phyloP scores from a whole-genome alignment of 345 rosid genomes.

The Hypericum androsaemum region DNA sequence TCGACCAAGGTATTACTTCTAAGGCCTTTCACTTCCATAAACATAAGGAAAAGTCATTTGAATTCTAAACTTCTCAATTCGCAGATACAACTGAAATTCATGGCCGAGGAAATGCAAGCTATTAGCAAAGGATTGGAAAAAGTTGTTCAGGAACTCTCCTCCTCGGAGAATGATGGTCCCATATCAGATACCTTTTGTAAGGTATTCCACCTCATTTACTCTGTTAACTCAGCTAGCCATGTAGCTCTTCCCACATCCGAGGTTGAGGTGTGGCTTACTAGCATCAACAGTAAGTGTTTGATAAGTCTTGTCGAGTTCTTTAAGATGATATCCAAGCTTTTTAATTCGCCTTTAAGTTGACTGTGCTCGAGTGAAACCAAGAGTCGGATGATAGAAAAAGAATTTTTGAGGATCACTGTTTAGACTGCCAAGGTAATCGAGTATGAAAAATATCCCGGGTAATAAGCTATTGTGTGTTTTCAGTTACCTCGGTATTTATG shows the following conservation, averaged over 20 bases:
- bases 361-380: no score
- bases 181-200: slow-evolving; percentile 52
- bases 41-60: background rate
- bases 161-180: slow-evolving; percentile 79
- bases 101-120: slow-evolving; percentile 99
- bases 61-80: slow-evolving; percentile 13
- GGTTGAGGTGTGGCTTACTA: background rate
- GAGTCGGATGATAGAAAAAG: no score
- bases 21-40: background rate
- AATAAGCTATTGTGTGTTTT: no score
- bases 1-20: slow-evolving; percentile 53
- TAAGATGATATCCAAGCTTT: no score
- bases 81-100: slow-evolving; percentile 80
- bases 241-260: background rate
- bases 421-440: no score
- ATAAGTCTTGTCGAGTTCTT: no score
- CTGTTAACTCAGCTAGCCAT: background rate
- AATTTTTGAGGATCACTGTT: no score
- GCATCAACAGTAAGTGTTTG: background rate
- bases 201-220: slow-evolving; percentile 45
- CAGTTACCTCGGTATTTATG: no score
- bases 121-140: slow-evolving; percentile 93
- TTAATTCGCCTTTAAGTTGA: no score
- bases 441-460: no score
- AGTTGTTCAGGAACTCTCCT: slow-evolving; percentile 70